Evolutionary conservation across 306 rosid genomes (phyloP), one percentile per base, ranked within the genome.

Genomic region (Gastrolobium villosum): DNA sequence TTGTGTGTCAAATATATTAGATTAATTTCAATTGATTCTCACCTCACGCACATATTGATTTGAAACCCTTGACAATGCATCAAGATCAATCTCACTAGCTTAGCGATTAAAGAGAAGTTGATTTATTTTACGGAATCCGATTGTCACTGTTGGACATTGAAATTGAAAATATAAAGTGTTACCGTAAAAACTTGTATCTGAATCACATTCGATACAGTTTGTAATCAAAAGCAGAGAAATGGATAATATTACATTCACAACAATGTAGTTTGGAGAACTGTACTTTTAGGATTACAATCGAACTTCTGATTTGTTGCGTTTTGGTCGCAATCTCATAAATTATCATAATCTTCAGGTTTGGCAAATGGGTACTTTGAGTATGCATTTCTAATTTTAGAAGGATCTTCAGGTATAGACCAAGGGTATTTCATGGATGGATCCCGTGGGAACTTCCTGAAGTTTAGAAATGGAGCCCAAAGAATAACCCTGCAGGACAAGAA

Each of bases 391-490:
- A 93, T 39, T 72, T 65, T 76, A 4, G 93, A 86, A 53, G 93
- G 97, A 49, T 91, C 90, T 74, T 88, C 82, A 0, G 99, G 99
- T 52, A 41, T 76, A 28, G 91, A 87, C 99, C 99, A 95, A 7
- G 99, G 99, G 52, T 89, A 86, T 88, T 95, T 75, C 94, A 93
- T 46, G 44, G 79, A 20, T 82, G 98, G 96, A 75, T 95, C 99
- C 15, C 96, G 52, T 5, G 99, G 99, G 66, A 95, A 86, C 85
- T 89, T 95, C 80, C 99, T 89, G 90, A 89, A 90, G 90, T 95
- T 95, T 65, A 95, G 78, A 85, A 95, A 93, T 62, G 99, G 99
- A 63, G 97, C 99, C 98, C 98, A 95, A 13, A 93, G 81, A n/a
- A 93, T 39, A 45, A 93, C 45, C 8, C 98, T 95, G 90, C 91